These are phyloP conservation scores for Candida ulmi DNA, from an alignment of 805 yeast genomes.

Conservation along the genomic window DNA sequence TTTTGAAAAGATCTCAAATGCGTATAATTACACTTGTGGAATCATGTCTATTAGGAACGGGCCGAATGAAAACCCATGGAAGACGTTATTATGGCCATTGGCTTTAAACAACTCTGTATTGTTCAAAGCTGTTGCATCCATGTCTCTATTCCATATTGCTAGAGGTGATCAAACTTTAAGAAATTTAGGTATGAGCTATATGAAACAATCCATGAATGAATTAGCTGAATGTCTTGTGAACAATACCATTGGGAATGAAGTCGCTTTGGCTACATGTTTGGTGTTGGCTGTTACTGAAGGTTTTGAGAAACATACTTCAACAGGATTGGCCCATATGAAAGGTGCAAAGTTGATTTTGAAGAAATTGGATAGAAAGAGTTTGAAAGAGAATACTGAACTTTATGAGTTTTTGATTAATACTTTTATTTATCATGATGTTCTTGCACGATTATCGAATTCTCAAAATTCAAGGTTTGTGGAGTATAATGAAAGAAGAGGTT, in stretches of 20 bases:
- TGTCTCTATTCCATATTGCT: conserved; percentile 59
- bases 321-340: conserved; percentile 63
- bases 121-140: conserved; percentile 58
- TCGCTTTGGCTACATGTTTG: conserved; percentile 60
- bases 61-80: conserved; percentile 64
- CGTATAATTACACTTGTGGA: conserved; percentile 41
- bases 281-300: conserved; percentile 61
- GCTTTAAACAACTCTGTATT: conserved; percentile 51
- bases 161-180: conserved; percentile 39
- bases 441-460: conserved; percentile 59
- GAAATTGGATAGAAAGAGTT: conserved; percentile 24
- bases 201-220: conserved; percentile 55
- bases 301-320: conserved; percentile 62
- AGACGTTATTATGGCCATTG: conserved; percentile 49
- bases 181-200: conserved; percentile 46
- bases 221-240: conserved; percentile 50
- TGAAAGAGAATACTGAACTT: conserved; percentile 10
- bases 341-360: conserved; percentile 61
- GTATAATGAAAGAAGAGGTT: background rate
- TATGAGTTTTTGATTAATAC: conserved; percentile 30
- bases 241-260: conserved; percentile 50
- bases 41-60: conserved; percentile 63
- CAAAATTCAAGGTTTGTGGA: conserved; percentile 9
- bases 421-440: conserved; percentile 65
- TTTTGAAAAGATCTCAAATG: conserved; percentile 20